Evolutionary conservation across 495 filamentous ascomycete genomes (phyloP).

Genomic region (Annulohypoxylon moriforme): DNA sequence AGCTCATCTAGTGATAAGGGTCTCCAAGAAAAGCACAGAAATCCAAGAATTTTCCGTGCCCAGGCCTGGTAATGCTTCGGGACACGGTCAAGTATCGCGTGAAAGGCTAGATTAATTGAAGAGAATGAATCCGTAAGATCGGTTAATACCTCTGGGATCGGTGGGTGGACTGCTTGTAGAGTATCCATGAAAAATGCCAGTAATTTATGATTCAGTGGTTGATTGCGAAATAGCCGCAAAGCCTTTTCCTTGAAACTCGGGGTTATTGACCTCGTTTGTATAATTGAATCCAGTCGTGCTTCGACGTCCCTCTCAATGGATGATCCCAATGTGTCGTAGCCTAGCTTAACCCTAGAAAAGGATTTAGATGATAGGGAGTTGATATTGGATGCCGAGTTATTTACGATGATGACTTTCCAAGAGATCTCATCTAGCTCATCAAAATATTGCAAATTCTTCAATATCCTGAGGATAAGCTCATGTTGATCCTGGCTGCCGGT

Average conservation of each 20-base stretch:
- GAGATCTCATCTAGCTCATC: background rate
- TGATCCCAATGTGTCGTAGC: background rate
- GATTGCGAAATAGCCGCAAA: background rate
- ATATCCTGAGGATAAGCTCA: conserved; percentile 3
- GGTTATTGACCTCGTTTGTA: background rate
- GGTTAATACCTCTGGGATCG: background rate
- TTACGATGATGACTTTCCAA: conserved; percentile 25
- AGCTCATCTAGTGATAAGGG: conserved; percentile 12
- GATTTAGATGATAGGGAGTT: background rate
- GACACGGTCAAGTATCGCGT: conserved; percentile 11
- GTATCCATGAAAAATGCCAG: background rate
- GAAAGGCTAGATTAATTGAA: conserved; percentile 6
- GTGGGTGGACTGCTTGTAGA: background rate
- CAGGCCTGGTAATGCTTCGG: conserved; percentile 1
- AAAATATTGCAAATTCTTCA: background rate
- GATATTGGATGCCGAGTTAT: background rate
- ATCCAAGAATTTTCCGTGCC: conserved; percentile 11
- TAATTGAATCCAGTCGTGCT: conserved; percentile 9
- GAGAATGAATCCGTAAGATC: conserved; percentile 2
- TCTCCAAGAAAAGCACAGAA: conserved; percentile 18
- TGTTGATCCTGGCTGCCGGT: background rate
- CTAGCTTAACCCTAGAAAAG: background rate
- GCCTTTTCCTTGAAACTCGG: background rate
- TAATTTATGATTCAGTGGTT: conserved; percentile 7
- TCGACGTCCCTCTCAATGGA: conserved; percentile 13